Percentiles rank a stretch among this genome's conserved stretches.
These are phyloP conservation scores for Solanum piurae DNA, from an alignment of 257 asterid genomes.

Conservation along the genomic window DNA sequence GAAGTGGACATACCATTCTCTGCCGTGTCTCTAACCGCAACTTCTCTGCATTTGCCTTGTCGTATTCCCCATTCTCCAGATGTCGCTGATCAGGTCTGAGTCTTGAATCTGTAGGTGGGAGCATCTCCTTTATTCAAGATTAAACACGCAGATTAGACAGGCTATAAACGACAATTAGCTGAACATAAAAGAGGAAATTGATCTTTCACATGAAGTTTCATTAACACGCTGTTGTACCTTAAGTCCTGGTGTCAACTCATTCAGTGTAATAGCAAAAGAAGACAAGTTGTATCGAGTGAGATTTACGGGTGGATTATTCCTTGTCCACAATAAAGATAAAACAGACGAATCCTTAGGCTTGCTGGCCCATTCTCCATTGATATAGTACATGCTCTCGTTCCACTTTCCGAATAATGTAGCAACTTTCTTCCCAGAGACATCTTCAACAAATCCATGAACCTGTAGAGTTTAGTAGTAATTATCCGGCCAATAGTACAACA, in stretches of 20 bases:
- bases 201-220: background rate
- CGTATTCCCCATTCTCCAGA: slow-evolving; percentile 86
- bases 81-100: slow-evolving; percentile 86
- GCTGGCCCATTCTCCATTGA: slow-evolving; percentile 49
- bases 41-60: slow-evolving; percentile 79
- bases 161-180: slow-evolving; percentile 25
- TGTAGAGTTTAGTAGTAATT: slow-evolving; percentile 19
- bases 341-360: slow-evolving; percentile 40
- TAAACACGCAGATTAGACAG: slow-evolving; percentile 44
- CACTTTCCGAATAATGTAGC: slow-evolving; percentile 81
- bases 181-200: slow-evolving; percentile 5
- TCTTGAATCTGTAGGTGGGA: slow-evolving; percentile 97
- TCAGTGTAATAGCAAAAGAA: slow-evolving; percentile 76
- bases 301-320: slow-evolving; percentile 44
- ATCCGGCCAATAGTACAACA: background rate
- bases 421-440: slow-evolving; percentile 48
- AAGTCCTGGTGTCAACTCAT: slow-evolving; percentile 72
- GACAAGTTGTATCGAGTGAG: slow-evolving; percentile 75
- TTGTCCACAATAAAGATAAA: slow-evolving; percentile 62
- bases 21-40: slow-evolving; percentile 79
- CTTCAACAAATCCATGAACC: slow-evolving; percentile 93
- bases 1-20: slow-evolving; percentile 49
- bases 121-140: slow-evolving; percentile 68
- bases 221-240: slow-evolving; percentile 38
- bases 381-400: slow-evolving; percentile 71